Evolutionary conservation across 1,284 basidiomycete species (phyloP).

Genomic region (Heterobasidion parviporum): DNA sequence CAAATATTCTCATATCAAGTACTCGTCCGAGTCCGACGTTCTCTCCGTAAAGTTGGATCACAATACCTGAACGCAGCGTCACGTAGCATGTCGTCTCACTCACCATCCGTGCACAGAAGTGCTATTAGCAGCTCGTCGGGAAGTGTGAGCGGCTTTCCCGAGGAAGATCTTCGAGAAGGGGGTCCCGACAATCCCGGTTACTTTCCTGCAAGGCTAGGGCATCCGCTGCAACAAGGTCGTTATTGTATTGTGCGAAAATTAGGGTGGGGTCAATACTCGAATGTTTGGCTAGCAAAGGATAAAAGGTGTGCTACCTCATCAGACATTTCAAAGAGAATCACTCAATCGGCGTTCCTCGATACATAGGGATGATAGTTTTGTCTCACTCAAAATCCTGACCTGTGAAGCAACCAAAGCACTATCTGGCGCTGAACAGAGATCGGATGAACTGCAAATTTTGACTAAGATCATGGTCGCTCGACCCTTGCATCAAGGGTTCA

Average conservation of each 20-base stretch:
- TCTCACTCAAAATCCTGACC: constrained; percentile 40
- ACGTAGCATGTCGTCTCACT: background rate
- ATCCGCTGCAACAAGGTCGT: constrained; percentile 11
- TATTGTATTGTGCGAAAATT: constrained; percentile 36
- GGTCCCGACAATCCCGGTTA: constrained; percentile 7
- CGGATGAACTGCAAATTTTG: constrained; percentile 7
- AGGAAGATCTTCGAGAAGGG: constrained; percentile 7
- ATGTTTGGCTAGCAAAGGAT: constrained; percentile 19
- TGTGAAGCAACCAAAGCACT: constrained; percentile 26
- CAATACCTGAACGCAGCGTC: too few species aligned
- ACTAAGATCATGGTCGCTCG: background rate
- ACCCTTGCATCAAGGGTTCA: background rate
- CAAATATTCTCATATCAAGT: too few species aligned
- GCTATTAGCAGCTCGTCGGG: background rate
- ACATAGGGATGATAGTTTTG: constrained; percentile 30
- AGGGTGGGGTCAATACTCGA: constrained; percentile 35
- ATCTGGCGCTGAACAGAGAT: constrained; percentile 30
- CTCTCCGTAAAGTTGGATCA: too few species aligned
- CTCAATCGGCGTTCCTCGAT: background rate
- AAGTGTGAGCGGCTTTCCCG: constrained; percentile 5
- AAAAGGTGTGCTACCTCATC: constrained; percentile 3
- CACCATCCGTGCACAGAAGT: background rate
- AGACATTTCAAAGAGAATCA: background rate
- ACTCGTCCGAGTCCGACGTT: too few species aligned
- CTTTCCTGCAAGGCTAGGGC: constrained; percentile 8